Conservation (phyloP, 129 eudicot species). For the Kitagawia praeruptora region DNA sequence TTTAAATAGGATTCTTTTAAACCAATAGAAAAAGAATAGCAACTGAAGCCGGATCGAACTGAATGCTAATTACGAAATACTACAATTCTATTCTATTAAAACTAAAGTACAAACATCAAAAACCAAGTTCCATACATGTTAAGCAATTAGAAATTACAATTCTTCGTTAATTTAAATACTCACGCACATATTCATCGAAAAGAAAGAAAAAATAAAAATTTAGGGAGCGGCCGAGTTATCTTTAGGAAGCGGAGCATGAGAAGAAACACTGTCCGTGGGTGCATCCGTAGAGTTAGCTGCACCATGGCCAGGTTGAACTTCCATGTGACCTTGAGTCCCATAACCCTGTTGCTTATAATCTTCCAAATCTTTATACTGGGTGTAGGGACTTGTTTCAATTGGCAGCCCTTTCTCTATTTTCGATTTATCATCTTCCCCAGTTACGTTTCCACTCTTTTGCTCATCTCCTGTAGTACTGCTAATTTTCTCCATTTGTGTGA, state of each 20-base stretch:
- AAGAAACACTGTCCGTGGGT: slow-evolving; percentile 40
- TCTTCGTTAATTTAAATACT: too few species aligned
- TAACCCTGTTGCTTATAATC: slow-evolving; percentile 66
- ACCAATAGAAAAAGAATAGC: too few species aligned
- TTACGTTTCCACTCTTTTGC: neutral
- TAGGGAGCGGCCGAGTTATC: neutral
- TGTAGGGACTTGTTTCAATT: slow-evolving; percentile 52
- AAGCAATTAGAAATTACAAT: too few species aligned
- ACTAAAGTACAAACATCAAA: too few species aligned
- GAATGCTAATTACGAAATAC: neutral
- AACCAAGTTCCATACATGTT: neutral
- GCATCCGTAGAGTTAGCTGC: slow-evolving; percentile 79
- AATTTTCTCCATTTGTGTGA: neutral
- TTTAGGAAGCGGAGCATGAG: slow-evolving; percentile 16
- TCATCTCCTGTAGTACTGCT: neutral
- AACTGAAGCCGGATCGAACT: too few species aligned
- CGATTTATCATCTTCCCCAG: slow-evolving; percentile 5
- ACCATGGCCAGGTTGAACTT: slow-evolving; percentile 51
- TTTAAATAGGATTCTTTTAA: too few species aligned
- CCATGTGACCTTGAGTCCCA: slow-evolving; percentile 60
- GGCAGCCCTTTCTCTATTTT: slow-evolving; percentile 43
- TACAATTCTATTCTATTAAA: too few species aligned
- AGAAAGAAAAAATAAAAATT: too few species aligned
- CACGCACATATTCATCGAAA: too few species aligned
- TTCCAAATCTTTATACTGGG: slow-evolving; percentile 63